Percentiles rank a stretch among this genome's conserved stretches.
These are phyloP conservation scores for Coleophoma cylindrospora DNA, from an alignment of 2,329 filamentous ascomycete species.

Conservation along the genomic window DNA sequence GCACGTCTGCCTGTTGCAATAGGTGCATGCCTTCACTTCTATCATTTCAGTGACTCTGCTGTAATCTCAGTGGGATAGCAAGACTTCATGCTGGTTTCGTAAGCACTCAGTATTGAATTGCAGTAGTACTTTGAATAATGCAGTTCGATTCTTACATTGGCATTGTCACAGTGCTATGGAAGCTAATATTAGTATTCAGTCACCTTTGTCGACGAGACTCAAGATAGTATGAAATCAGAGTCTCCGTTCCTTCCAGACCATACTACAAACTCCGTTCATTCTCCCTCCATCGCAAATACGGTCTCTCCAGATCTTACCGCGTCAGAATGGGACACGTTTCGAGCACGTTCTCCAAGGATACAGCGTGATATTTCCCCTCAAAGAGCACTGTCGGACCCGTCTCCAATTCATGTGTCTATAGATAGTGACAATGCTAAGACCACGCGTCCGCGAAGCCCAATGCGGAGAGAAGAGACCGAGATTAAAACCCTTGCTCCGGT, in stretches of 20 bases:
- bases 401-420: background rate
- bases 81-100: no score
- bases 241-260: background rate
- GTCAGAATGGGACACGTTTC: background rate
- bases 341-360: background rate
- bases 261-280: background rate
- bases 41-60: no score
- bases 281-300: background rate
- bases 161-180: background rate
- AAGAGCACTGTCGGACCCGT: background rate
- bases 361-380: background rate
- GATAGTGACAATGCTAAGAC: no score
- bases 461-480: background rate
- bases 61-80: no score
- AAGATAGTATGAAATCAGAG: slow-evolving; percentile 1
- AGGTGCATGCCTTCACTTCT: no score
- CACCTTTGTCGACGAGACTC: slow-evolving; percentile 13
- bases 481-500: slow-evolving; percentile 3
- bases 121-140: no score
- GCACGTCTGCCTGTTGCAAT: no score
- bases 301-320: background rate
- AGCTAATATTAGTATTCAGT: slow-evolving; percentile 5
- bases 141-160: no score
- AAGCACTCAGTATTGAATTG: no score
- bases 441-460: background rate